Percentiles rank a stretch among this genome's conserved stretches.
Evolutionary conservation across 495 filamentous ascomycete species (phyloP).

Genomic region (Podospora anserina): DNA sequence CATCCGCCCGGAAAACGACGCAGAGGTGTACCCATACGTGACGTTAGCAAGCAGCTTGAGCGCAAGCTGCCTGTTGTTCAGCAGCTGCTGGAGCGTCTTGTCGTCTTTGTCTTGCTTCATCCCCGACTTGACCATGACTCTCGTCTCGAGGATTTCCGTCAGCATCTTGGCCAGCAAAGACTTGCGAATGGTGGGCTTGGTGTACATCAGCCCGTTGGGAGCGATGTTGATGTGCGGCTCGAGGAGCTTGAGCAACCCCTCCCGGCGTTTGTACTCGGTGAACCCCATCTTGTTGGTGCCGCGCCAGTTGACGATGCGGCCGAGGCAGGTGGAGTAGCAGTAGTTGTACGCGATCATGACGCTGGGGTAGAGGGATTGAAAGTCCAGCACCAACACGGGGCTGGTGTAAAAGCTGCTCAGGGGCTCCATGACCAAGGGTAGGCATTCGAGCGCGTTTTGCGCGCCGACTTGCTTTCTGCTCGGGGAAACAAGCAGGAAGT

Average conservation of each 20-base stretch:
- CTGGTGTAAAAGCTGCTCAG: slow-evolving; percentile 92
- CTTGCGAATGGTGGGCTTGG: slow-evolving; percentile 78
- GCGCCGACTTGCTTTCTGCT: slow-evolving; percentile 86
- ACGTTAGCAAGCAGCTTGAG: slow-evolving; percentile 98
- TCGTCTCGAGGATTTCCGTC: slow-evolving; percentile 90
- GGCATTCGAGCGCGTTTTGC: slow-evolving; percentile 92
- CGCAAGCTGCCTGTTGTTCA: slow-evolving; percentile 92
- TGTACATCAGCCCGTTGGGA: slow-evolving; percentile 95
- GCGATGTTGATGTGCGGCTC: slow-evolving; percentile 88
- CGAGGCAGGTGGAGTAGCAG: slow-evolving; percentile 96
- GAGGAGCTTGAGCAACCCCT: slow-evolving; percentile 71
- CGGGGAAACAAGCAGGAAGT: slow-evolving; percentile 85
- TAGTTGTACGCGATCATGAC: slow-evolving; percentile 99
- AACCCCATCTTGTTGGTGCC: slow-evolving; percentile 96
- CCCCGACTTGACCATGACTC: slow-evolving; percentile 96
- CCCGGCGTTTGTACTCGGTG: slow-evolving; percentile 71
- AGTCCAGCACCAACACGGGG: slow-evolving; percentile 87
- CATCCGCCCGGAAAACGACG: slow-evolving; percentile 93
- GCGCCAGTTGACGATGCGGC: slow-evolving; percentile 78
- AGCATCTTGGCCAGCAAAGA: slow-evolving; percentile 95
- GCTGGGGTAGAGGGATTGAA: slow-evolving; percentile 93
- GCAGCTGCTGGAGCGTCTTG: slow-evolving; percentile 74
- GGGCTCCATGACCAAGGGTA: slow-evolving; percentile 96
- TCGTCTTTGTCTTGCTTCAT: slow-evolving; percentile 96
- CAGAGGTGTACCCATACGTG: slow-evolving; percentile 96